Evolutionary conservation across 78 protist species (phyloP), one percentile per base, ranked within the genome.

Genomic region (Neovahlkampfia damariscottae): DNA sequence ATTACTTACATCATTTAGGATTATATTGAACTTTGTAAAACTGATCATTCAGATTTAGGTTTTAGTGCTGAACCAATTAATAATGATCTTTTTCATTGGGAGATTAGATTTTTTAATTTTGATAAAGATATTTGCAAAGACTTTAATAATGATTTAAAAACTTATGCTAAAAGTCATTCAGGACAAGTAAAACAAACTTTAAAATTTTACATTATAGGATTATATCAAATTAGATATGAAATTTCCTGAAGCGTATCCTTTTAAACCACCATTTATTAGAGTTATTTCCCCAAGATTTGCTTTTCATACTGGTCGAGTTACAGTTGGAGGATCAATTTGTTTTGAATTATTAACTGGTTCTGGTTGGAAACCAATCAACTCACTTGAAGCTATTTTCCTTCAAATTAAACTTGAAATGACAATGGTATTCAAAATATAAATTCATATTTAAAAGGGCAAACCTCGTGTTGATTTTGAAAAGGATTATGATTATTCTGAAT

Each of bases 291-390:
- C 90, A 10, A 50, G 90, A 38, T 86, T 85, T 50, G 79, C 10
- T 40, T 86, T 72, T 50, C 77, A 70, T 41, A 86, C 90, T 1
- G 90, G 90, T 10, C 87, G 78, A 69, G 90, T 86, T 28, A 86
- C 90, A 19, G 2, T 86, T 68, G 90, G 90, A 6, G 90, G 90
- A 5, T 37, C 78, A 39, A 86, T 86, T 37, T 86, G 90, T 50
- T 73, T 58, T 27, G 72, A 82, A 71, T 5, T 82, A 31, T 76
- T 86, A 36, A 86, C 89, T 40, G 73, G 34, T 50, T 27, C 39
- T 10, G 90, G 90, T 7, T 86, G 90, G 90, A 2, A 38, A 68
- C 86, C 86, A 67, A 2, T 38, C 36, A 67, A 37, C 68, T 58
- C 38, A 34, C 40, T 82, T 10, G 86, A 82, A 59, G 70, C 82